Base-by-base conservation (phyloP, 2,329 filamentous ascomycete species). In the Hypoxylon rubiginosum region DNA sequence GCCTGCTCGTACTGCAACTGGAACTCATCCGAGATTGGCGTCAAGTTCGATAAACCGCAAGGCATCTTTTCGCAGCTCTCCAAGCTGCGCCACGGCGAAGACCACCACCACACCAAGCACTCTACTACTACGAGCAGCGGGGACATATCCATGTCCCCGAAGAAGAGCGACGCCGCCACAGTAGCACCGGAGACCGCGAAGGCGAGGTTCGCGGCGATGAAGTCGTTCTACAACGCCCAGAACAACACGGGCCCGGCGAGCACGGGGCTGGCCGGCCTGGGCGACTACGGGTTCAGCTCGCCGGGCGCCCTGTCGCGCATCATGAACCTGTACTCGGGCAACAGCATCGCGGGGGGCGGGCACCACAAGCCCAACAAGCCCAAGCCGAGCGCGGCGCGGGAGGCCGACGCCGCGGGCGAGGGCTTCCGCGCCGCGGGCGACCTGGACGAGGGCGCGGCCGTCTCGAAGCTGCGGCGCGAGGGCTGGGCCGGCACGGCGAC, bases 1-100 rank as follows among this genome's bases (percentile, higher is more conserved):
- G 88, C 90, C 39, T 99, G 96, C 82, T 89, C 90, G 55, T 97
- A 97, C 80, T 99, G 96, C 82, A 90, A 92, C 78, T 99, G 96
- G 96, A 93, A 89, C 68, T 95, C 94, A 1, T 86, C 91, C 56
- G 96, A 99, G 76, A 92, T 97, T 45, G 93, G 92, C 39, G 90
- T 99, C 78, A 89, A 92, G 73, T 97, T 99, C 76, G 93, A 95
- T 74, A 94, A 95, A 73, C 90, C 92, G 9, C 96, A 92, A 64
- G 93, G 93, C 66, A 94, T 99, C 67, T 91, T 92, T 70, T 85
- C 87, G 28, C 96, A 99, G 77, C 83, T 97, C 8, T 82, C 90
- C 39, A 91, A 90, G 72, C 80, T 96, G 61, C 89, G 88, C 43
- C 89, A 90, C 68, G 88, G 88, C 34, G 87, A 88, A 5, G 77